phyloP scores from a whole-genome alignment of 495 filamentous ascomycete species.

The Gamarada debralockiae region DNA sequence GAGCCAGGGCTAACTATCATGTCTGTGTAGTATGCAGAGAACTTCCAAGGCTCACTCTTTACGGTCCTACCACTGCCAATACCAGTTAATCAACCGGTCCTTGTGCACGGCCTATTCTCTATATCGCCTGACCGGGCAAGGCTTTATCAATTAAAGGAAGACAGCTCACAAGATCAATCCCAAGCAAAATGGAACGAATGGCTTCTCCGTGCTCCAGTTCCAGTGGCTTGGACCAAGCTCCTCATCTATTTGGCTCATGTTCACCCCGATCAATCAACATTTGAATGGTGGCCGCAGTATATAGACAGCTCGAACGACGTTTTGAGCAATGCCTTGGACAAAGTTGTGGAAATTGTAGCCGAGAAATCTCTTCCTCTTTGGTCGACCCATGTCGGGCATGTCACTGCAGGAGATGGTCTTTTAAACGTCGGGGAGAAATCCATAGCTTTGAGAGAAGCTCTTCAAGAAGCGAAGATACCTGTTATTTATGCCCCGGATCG shows the following conservation, averaged over 20 bases:
- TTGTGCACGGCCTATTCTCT: conserved; percentile 39
- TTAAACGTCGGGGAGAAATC: conserved; percentile 6
- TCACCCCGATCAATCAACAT: conserved; percentile 1
- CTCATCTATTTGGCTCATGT: conserved; percentile 7
- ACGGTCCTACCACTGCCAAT: conserved; percentile 38
- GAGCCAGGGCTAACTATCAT: neutral
- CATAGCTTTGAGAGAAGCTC: conserved; percentile 7
- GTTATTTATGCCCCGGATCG: conserved; percentile 11
- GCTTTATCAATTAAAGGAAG: conserved; percentile 27
- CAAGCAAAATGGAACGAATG: conserved; percentile 33
- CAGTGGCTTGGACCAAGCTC: conserved; percentile 29
- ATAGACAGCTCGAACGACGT: neutral
- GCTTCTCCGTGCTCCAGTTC: conserved; percentile 31
- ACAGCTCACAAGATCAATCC: conserved; percentile 21
- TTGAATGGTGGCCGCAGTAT: conserved; percentile 12
- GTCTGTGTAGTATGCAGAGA: conserved; percentile 1
- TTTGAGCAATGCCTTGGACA: conserved; percentile 9
- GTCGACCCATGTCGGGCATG: conserved; percentile 12
- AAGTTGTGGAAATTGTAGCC: conserved; percentile 11
- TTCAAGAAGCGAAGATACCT: conserved; percentile 14
- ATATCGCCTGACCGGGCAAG: conserved; percentile 36
- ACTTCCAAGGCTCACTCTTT: conserved; percentile 29
- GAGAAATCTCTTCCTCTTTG: conserved; percentile 15
- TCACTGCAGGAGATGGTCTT: conserved; percentile 2
- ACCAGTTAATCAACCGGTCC: conserved; percentile 32